These are phyloP conservation scores for Mycena albidolilacea DNA, from an alignment of 768 basidiomycete species.

Conservation along the genomic window DNA sequence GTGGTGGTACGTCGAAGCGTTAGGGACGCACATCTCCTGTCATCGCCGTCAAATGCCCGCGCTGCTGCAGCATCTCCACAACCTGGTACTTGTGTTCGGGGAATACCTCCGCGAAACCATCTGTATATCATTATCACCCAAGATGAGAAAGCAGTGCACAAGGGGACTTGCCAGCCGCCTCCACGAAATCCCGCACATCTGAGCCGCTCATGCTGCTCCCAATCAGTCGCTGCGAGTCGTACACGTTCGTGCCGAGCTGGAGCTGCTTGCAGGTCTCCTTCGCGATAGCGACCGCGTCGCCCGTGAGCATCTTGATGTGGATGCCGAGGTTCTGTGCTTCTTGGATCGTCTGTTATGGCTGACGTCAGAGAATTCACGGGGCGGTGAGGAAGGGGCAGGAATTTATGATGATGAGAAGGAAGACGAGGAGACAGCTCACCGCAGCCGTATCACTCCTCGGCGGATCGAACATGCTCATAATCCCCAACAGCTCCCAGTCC, in stretches of 20 bases:
- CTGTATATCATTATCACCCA: conserved; percentile 26
- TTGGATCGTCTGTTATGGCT: conserved; percentile 51
- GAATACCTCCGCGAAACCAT: conserved; percentile 66
- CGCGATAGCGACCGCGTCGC: conserved; percentile 65
- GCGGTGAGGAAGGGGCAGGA: neutral
- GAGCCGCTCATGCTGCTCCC: conserved; percentile 60
- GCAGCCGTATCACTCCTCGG: conserved; percentile 60
- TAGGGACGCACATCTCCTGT: conserved; percentile 53
- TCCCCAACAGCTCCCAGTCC: conserved; percentile 60
- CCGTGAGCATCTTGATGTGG: conserved; percentile 66
- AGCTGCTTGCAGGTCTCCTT: conserved; percentile 63
- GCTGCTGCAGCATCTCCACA: conserved; percentile 56
- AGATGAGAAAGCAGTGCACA: too few relatives aligned
- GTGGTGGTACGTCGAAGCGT: neutral
- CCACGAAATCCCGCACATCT: conserved; percentile 55
- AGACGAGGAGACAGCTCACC: conserved; percentile 38
- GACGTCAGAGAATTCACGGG: too few relatives aligned
- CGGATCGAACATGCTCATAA: conserved; percentile 60
- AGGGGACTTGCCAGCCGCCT: conserved; percentile 50
- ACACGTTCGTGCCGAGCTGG: conserved; percentile 61
- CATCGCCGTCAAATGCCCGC: conserved; percentile 60
- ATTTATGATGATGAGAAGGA: too few relatives aligned
- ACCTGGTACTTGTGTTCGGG: conserved; percentile 58
- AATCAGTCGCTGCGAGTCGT: conserved; percentile 61
- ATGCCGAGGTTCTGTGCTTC: conserved; percentile 61